These are phyloP conservation scores for Trichoderma sp. DNA, from an alignment of 2,329 filamentous ascomycete genomes.

Conservation along the genomic window DNA sequence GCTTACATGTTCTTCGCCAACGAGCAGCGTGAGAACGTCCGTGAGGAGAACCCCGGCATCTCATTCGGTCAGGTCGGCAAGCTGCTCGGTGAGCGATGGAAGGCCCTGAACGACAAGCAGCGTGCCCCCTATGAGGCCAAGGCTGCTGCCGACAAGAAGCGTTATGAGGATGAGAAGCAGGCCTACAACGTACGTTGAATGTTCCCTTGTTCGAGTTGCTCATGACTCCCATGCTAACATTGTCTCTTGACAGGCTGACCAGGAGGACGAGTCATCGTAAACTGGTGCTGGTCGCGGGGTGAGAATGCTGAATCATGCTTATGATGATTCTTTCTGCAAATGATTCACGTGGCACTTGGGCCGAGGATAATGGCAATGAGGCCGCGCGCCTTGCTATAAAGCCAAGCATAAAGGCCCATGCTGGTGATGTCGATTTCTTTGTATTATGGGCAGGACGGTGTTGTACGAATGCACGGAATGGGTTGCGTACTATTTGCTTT, in stretches of 20 bases:
- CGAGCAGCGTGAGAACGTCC: slow-evolving; percentile 96
- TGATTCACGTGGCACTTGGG: slow-evolving; percentile 22
- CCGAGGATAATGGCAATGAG: slow-evolving; percentile 14
- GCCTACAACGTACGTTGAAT: slow-evolving; percentile 77
- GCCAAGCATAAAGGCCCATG: slow-evolving; percentile 15
- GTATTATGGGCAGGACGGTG: slow-evolving; percentile 47
- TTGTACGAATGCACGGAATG: slow-evolving; percentile 49
- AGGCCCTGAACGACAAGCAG: slow-evolving; percentile 92
- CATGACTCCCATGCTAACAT: slow-evolving; percentile 21
- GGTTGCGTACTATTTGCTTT: slow-evolving; percentile 46
- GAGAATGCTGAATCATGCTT: slow-evolving; percentile 13
- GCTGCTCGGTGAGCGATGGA: slow-evolving; percentile 97
- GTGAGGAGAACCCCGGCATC: slow-evolving; percentile 97
- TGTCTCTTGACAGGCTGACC: slow-evolving; percentile 29
- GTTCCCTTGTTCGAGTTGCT: not conserved
- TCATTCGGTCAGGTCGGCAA: slow-evolving; percentile 99
- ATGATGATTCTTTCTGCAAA: slow-evolving; percentile 17
- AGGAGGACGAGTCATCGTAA: slow-evolving; percentile 36
- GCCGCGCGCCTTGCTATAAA: not conserved
- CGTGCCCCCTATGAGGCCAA: slow-evolving; percentile 94
- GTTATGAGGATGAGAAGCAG: slow-evolving; percentile 97
- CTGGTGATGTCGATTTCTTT: slow-evolving; percentile 38
- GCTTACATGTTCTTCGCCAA: slow-evolving; percentile 99
- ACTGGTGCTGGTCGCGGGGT: not conserved
- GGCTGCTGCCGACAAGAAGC: slow-evolving; percentile 97